Base-by-base conservation (phyloP, 1,284 basidiomycete species). In the Cutaneotrichosporon cavernicola region DNA sequence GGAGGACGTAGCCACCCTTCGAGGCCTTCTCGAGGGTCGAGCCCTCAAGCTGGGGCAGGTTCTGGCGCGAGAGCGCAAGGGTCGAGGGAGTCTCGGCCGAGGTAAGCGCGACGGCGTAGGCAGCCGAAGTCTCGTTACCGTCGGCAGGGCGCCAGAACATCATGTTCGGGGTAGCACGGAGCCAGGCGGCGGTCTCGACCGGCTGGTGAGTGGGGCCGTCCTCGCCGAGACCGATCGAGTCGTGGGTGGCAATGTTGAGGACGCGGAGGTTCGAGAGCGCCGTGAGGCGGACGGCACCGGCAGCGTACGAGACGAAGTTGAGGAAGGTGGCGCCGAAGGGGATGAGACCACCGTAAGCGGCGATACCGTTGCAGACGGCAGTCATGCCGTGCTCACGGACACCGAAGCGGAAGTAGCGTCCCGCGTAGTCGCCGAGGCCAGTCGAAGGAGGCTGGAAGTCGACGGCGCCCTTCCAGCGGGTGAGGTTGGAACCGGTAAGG, bases 361-460 rank as follows among this genome's bases (percentile, higher is more conserved):
- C 81, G 68, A 96, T 80, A 81, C 92, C 92, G 81, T 96, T 96
- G 75, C 89, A 91, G 77, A 97, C 92, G 68, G 94, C 94, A 75
- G 90, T 91, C 94, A 97, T 97, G 74, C 85, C 94, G 81, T 97
- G 94, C 82, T 97, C 94, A 82, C 94, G 91, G 65, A 97, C 93
- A 88, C 94, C 94, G 83, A 91, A 97, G 64, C 92, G 90, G 80
- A 97, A 88, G 82, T 97, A 97, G 61, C 89, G 90, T 65, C 94
- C 94, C 66, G 87, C 82, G 82, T 93, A 97, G 70, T 82, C 85
- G 67, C 94, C 94, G 60, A 97, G 86, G 53, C 87, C 87, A 52
- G 90, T 92, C 81, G 86, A 89, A 22, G 91, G 90, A 62, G 87
- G 90, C 82, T 97, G 95, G 89, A 97, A 97, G 83, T 97, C 95